Evolutionary conservation across 1,139 yeast genomes (phyloP).

Genomic region (Debaryomyces singareniensis): DNA sequence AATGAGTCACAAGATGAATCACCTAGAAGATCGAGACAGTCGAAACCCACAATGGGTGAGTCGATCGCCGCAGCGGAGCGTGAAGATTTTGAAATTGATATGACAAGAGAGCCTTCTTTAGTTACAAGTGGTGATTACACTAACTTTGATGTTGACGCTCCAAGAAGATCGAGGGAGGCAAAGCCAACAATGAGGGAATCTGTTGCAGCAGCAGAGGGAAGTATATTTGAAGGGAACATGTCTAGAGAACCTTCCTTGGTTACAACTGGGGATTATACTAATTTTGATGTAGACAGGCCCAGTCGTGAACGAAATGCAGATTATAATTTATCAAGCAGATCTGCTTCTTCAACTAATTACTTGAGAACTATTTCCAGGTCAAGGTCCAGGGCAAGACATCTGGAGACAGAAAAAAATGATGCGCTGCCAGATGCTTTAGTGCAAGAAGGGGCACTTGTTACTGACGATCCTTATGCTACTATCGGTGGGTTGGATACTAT

Average conservation of each 20-base stretch:
- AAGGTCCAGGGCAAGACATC: constrained; percentile 40
- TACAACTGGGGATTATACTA: constrained; percentile 46
- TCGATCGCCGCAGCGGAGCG: constrained; percentile 34
- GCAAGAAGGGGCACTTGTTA: constrained; percentile 41
- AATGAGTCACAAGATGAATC: constrained; percentile 8
- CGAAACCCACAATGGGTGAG: constrained; percentile 47
- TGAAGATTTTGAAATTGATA: neutral
- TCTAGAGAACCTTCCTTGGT: constrained; percentile 38
- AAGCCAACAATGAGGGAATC: constrained; percentile 46
- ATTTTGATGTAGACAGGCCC: constrained; percentile 40
- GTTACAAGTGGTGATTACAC: constrained; percentile 46
- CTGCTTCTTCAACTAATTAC: constrained; percentile 40
- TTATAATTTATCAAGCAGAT: constrained; percentile 18
- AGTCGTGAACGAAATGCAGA: neutral
- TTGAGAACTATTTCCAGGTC: constrained; percentile 59
- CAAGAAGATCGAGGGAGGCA: constrained; percentile 30
- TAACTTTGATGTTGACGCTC: constrained; percentile 37
- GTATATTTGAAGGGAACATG: neutral
- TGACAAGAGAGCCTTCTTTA: constrained; percentile 34
- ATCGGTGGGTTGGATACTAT: constrained; percentile 35
- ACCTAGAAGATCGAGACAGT: constrained; percentile 34
- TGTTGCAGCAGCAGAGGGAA: constrained; percentile 31
- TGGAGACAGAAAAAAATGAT: constrained; percentile 39
- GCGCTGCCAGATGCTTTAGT: constrained; percentile 34
- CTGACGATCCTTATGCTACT: constrained; percentile 40